These are phyloP conservation scores for Penicillium waksmanii DNA, from an alignment of 495 filamentous ascomycete genomes.

Conservation along the genomic window DNA sequence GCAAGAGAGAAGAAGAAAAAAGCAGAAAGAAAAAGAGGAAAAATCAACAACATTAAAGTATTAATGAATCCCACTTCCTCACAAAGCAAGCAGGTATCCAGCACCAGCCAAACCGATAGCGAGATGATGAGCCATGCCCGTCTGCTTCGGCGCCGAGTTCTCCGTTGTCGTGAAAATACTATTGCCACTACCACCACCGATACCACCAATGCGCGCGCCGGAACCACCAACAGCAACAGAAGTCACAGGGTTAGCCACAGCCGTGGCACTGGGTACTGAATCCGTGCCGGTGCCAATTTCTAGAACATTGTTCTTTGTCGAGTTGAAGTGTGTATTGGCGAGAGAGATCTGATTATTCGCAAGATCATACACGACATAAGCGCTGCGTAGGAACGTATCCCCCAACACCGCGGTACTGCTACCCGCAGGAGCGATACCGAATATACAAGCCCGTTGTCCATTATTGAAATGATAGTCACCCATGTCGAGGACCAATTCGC, in stretches of 20 bases:
- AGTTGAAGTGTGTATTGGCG: slow-evolving; percentile 84
- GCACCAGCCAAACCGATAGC: slow-evolving; percentile 33
- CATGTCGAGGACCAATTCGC: slow-evolving; percentile 76
- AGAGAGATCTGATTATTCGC: slow-evolving; percentile 86
- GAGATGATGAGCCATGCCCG: slow-evolving; percentile 27
- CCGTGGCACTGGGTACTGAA: slow-evolving; percentile 71
- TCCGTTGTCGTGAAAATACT: slow-evolving; percentile 22
- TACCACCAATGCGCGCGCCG: slow-evolving; percentile 41
- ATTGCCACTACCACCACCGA: slow-evolving; percentile 21
- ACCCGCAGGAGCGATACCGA: slow-evolving; percentile 76
- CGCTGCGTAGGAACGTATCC: slow-evolving; percentile 90
- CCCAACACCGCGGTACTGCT: slow-evolving; percentile 73
- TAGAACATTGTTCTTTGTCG: slow-evolving; percentile 61
- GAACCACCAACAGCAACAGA: slow-evolving; percentile 41
- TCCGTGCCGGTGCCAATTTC: slow-evolving; percentile 72
- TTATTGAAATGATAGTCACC: slow-evolving; percentile 61
- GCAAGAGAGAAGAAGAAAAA: slow-evolving; percentile 3
- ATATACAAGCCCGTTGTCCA: slow-evolving; percentile 66
- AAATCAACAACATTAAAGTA: neutral
- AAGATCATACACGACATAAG: slow-evolving; percentile 92
- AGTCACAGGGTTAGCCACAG: slow-evolving; percentile 66
- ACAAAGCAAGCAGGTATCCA: slow-evolving; percentile 33
- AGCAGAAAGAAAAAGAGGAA: neutral
- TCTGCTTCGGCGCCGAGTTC: slow-evolving; percentile 19
- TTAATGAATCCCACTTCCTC: neutral